Base-by-base conservation (phyloP, 78 protist species). In the Acrasis kona region DNA sequence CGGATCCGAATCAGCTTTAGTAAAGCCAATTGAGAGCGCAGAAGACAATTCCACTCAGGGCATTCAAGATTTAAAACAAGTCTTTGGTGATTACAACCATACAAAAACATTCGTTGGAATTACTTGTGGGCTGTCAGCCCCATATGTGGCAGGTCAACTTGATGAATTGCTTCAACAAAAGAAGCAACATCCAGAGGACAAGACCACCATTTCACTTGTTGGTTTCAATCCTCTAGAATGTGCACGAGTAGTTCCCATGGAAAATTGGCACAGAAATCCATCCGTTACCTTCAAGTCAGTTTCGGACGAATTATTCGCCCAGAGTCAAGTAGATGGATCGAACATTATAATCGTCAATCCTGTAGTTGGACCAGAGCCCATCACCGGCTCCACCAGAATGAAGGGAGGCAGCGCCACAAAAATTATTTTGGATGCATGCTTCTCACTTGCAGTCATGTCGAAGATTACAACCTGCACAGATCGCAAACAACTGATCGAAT, bases 371-470 rank as follows among this genome's bases (percentile, higher is more conserved):
- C 93, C 93, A 12, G 95, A 91, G 37, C 85, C 91, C 40, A 41
- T 91, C 31, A 85, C 93, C 9, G 95, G 95, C 9, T 87, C 91
- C 19, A 86, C 93, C 0, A 65, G 95, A 41, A 91, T 91, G 95
- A 91, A 91, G 70, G 76, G 87, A 35, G 95, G 95, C 10, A 41
- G 86, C 0, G 79, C 84, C 4, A 91, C 95, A 6, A 76, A 79
- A 35, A 68, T 91, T 1, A 72, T 87, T 12, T 40, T 87, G 31
- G 84, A 79, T 1, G 5, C 84, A 4, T 3, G 6, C 27, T 67
- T 67, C 19, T 19, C 19, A 30, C 28, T 19, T 30, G 19, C 71
- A 19, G 19, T 67, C n/a, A 19, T 81, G 31, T 29, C 65, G 19
- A 19, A 19, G 19, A 19, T n/a, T n/a, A n/a, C 19, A 19, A 50